These are phyloP conservation scores for Elsinoe batatas DNA, from an alignment of 2,329 filamentous ascomycete species.

Conservation along the genomic window DNA sequence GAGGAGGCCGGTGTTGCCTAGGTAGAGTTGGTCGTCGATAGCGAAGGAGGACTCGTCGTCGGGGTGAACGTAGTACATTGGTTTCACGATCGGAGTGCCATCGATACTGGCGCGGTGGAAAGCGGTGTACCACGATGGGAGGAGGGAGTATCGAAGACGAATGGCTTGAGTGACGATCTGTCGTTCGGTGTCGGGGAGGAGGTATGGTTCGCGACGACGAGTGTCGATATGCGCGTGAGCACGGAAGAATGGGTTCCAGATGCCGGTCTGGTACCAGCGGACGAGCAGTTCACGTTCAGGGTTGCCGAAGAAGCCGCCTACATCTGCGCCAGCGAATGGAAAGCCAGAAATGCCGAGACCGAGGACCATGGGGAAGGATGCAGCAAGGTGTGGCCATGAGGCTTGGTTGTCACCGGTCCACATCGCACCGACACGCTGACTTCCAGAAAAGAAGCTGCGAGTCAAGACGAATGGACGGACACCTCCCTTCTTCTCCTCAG, in stretches of 20 bases:
- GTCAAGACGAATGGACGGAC: slow-evolving; percentile 82
- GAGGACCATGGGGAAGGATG: slow-evolving; percentile 83
- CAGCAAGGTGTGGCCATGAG: slow-evolving; percentile 81
- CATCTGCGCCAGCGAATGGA: slow-evolving; percentile 89
- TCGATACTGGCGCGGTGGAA: slow-evolving; percentile 81
- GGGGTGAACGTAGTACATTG: slow-evolving; percentile 89
- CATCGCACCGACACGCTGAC: slow-evolving; percentile 85
- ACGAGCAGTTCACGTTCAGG: slow-evolving; percentile 84
- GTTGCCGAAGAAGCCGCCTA: slow-evolving; percentile 97
- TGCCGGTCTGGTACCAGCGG: slow-evolving; percentile 92
- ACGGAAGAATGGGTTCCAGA: slow-evolving; percentile 97
- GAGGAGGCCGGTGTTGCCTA: slow-evolving; percentile 81
- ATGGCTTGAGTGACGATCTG: slow-evolving; percentile 80
- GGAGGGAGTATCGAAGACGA: slow-evolving; percentile 75
- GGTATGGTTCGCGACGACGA: slow-evolving; percentile 84
- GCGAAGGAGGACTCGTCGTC: slow-evolving; percentile 76
- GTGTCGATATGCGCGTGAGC: slow-evolving; percentile 95
- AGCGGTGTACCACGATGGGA: slow-evolving; percentile 93
- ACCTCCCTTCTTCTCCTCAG: slow-evolving; percentile 47
- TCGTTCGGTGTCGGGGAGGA: slow-evolving; percentile 74
- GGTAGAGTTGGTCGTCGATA: slow-evolving; percentile 86
- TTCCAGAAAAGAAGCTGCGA: slow-evolving; percentile 82
- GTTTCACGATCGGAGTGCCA: slow-evolving; percentile 78
- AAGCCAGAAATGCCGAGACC: slow-evolving; percentile 88
- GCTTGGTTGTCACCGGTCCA: slow-evolving; percentile 99